Base-by-base conservation (phyloP, 179 eudicot genomes). In the Nepenthes alata region DNA sequence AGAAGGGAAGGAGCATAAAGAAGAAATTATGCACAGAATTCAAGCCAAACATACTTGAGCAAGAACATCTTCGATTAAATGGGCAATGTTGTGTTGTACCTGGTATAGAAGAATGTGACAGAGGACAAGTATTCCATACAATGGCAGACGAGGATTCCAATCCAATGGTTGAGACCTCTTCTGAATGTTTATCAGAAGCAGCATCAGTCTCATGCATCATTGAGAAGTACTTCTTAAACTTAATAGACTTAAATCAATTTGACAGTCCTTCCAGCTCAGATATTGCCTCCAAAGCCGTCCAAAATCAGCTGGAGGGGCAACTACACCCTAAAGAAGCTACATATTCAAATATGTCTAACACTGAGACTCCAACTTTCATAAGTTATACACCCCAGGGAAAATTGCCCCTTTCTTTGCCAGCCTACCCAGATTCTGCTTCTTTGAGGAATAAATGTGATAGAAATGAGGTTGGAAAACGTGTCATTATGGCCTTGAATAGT, bases 401-500 rank as follows among this genome's bases (percentile, higher is more conserved):
- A 14, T 47, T 54, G 12, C 49, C 12, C 35, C 36, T 45, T 16
- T 51, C 45, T 11, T 58, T 39, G 35, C 15, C 44, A 12, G 49
- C 60, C 16, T 61, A 39, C 36, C 53, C 61, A 12, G 37, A 45
- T 53, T 53, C 53, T 37, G 52, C 50, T 48, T 44, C 70, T 35
- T 71, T 55, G 1, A 53, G 47, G 54, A 13, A 54, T 10, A 61
- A 61, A 45, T 7, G 35, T 37, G 65, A 39, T 58, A 72, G 53
- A 16, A 50, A 55, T 39, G 69, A 68, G 54, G 76, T 78, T 64
- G 82, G 90, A 66, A 62, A 72, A 37, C 85, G 88, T 12, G 67
- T 85, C 58, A 51, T 87, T 37, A 59, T 58, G 37, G 90, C 89
- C 34, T 75, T 83, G 7, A 64, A 60, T 49, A 78, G 54, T 65